Conservation (phyloP, 2,329 filamentous ascomycete genomes). For the Arthrinium phaeospermum region DNA sequence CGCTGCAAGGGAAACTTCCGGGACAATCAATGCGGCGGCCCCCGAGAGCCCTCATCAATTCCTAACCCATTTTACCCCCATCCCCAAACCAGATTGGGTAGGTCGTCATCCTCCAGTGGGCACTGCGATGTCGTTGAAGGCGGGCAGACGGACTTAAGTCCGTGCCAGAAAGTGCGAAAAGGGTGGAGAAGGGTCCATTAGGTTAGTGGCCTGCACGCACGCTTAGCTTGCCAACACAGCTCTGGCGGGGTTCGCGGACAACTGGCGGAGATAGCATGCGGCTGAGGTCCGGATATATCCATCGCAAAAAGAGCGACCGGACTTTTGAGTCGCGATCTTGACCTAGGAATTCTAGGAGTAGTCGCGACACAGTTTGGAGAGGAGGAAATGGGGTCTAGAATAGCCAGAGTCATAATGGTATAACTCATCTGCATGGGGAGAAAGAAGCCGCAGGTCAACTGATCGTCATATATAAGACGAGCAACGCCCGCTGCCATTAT, state of each 20-base stretch:
- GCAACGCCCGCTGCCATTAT: not conserved
- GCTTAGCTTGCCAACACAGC: not conserved
- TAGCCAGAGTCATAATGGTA: not conserved
- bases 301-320: too few species aligned
- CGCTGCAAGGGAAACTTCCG: not conserved
- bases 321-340: too few species aligned
- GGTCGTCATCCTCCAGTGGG: not conserved
- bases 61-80: not conserved
- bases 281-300: too few species aligned
- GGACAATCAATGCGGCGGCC: not conserved
- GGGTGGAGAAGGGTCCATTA: not conserved
- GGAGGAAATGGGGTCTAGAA: not conserved
- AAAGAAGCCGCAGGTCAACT: too few species aligned
- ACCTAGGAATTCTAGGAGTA: too few species aligned
- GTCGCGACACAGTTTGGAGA: not conserved
- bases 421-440: too few species aligned
- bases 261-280: too few species aligned
- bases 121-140: not conserved
- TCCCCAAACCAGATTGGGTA: not conserved
- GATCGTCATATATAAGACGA: not conserved
- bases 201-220: not conserved
- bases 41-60: too few species aligned
- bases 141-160: not conserved
- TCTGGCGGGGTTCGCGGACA: too few species aligned
- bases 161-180: not conserved